phyloP scores from a whole-genome alignment of 108 stramenopile genomes.

The Schizochytrium sp. region DNA sequence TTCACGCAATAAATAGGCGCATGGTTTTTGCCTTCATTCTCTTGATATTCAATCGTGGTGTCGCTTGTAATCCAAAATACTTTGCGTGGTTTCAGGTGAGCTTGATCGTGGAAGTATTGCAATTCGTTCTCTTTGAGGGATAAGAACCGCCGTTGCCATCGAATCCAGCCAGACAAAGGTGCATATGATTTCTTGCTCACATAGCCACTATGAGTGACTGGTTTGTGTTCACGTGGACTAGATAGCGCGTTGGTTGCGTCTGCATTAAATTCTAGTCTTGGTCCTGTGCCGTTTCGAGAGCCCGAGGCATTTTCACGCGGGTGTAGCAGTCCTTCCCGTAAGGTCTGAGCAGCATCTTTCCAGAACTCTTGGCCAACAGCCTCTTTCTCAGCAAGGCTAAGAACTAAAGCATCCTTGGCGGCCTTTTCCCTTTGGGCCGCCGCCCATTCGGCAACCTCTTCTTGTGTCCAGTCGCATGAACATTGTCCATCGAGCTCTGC shows the following conservation, averaged over 20 bases:
- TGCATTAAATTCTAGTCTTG: background rate
- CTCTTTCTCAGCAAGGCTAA: background rate
- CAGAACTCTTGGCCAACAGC: background rate
- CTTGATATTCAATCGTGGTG: background rate
- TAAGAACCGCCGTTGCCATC: background rate
- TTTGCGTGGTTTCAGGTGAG: background rate
- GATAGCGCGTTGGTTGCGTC: background rate
- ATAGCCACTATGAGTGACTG: background rate
- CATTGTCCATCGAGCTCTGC: no score
- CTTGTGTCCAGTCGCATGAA: no score
- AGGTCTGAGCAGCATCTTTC: background rate
- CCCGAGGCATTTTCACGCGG: background rate
- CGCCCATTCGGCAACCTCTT: background rate
- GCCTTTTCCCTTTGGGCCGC: background rate
- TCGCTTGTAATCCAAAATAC: background rate
- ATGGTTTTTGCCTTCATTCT: no score
- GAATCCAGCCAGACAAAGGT: background rate
- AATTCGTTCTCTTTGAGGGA: background rate
- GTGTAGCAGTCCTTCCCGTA: background rate
- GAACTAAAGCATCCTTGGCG: background rate
- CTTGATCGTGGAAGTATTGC: background rate
- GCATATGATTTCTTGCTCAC: background rate
- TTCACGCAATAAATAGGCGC: no score
- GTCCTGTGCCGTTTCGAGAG: background rate
- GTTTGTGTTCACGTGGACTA: background rate